Base-by-base conservation (phyloP, 2,329 filamentous ascomycete genomes). In the Cephalotrichum gorgonifer region DNA sequence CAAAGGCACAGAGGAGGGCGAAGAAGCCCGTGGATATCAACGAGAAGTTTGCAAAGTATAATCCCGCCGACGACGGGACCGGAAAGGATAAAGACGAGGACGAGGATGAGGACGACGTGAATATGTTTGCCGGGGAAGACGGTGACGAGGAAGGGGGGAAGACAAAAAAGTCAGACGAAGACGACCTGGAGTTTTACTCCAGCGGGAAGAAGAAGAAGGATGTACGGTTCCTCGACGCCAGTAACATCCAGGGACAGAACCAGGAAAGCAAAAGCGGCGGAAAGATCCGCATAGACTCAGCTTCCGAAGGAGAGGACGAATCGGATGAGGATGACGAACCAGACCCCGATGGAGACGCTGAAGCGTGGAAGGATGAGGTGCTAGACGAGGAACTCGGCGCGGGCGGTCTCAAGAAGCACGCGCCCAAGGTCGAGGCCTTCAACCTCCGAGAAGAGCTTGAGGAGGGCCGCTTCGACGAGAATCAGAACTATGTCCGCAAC, bases 401-500 rank as follows among this genome's bases (percentile, higher is more conserved):
- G 2, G 93, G 93, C 14, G 86, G 86, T 2, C 85, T 94, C 57
- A 97, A 96, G 70, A 86, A 83, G 58, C 88, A 96, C 64, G 93
- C 93, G 2, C 93, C 93, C 2, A 88, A 93, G 63, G 76, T 98
- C 6, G 93, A 97, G 64, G 91, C 91, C 3, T 98, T 98, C 75
- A 97, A 98, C 61, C 86, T 98, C 75, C 82, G 80, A 51, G 72
- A 79, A 12, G 93, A 98, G 64, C 83, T 94, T 63, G 89, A 97
- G 60, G 91, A 97, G 57, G 93, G 93, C 1, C 78, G 82, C 11
- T 98, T 96, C 59, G 93, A 98, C 62, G 86, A 93, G 57, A 72
- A 83, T 1, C 91, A 91, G 9, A 98, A 97, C 64, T 98, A 83
- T 62, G 81, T 98, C 42, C 81, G 93, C 50, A 94, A 94, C 64